These are phyloP conservation scores for Bruguiera hainesii DNA, from an alignment of 441 rosid genomes.

Conservation along the genomic window DNA sequence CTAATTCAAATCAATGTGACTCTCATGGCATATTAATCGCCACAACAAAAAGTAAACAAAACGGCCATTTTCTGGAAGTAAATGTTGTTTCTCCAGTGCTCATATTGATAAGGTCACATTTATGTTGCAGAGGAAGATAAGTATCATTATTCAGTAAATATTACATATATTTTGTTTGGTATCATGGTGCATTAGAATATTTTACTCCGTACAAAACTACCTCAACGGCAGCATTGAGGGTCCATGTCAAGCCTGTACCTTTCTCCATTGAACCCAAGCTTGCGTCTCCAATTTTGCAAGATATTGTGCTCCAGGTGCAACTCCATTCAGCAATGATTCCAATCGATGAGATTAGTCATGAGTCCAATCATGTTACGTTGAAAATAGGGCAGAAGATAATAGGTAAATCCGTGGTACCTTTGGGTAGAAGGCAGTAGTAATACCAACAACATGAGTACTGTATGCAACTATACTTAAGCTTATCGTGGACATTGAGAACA, in stretches of 20 bases:
- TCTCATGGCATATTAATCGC: not conserved
- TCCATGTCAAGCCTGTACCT: slow-evolving; percentile 89
- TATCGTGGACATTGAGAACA: slow-evolving; percentile 74
- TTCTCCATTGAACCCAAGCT: slow-evolving; percentile 97
- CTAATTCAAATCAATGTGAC: slow-evolving; percentile 32
- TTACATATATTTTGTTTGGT: not conserved
- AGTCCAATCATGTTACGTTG: slow-evolving; percentile 16
- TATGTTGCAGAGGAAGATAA: slow-evolving; percentile 54
- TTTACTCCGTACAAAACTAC: slow-evolving; percentile 26
- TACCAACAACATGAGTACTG: slow-evolving; percentile 98
- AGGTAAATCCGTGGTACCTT: slow-evolving; percentile 43
- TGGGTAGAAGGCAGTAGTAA: slow-evolving; percentile 87
- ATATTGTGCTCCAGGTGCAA: slow-evolving; percentile 99
- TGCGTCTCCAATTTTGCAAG: slow-evolving; percentile 96
- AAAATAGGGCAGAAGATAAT: slow-evolving; percentile 19
- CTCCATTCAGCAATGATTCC: slow-evolving; percentile 87
- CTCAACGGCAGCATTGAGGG: slow-evolving; percentile 93
- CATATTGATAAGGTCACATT: slow-evolving; percentile 98
- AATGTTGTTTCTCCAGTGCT: slow-evolving; percentile 85
- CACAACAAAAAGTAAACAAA: slow-evolving; percentile 54
- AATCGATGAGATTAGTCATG: slow-evolving; percentile 22
- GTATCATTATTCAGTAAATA: not conserved
- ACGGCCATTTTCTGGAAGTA: slow-evolving; percentile 93
- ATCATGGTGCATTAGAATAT: not conserved
- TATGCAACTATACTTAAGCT: slow-evolving; percentile 83